Evolutionary conservation across 2,329 filamentous ascomycete genomes (phyloP), one percentile per base, ranked within the genome.

Genomic region (Ilyonectria mors-panacis): DNA sequence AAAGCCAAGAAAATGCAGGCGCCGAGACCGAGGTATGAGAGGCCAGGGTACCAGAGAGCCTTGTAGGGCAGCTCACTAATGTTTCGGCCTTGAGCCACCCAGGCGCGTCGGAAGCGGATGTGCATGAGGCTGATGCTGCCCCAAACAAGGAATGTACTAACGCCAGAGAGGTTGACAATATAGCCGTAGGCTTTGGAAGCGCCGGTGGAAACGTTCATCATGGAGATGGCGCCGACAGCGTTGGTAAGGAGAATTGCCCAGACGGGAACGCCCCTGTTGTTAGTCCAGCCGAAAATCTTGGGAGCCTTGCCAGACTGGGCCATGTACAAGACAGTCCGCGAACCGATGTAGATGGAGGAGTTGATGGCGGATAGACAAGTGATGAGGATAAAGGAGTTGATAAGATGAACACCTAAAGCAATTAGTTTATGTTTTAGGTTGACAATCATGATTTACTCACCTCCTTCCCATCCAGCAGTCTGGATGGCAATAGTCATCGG

Each of bases 351-450:
- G 68, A 95, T 92, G 9, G 91, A 92, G 59, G 88, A 90, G 80
- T 95, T 95, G 72, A 92, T 88, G 19, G 92, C 91, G 0, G 87
- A 91, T 42, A 94, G 83, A 62, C 92, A 92, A 13, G 92, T 93
- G 9, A 93, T 83, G 57, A 95, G 86, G 73, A 94, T 93, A 75
- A 94, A 91, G 44, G 90, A 91, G 71, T 95, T 95, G 82, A 95
- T 92, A 1, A 95, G 86, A 76, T 95, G 89, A 1, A 92, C 91
- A 39, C 80, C 79, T 81, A 21, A 2, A 26, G 6, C 17, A 19
- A 54, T 75, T 54, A 72, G 65, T 48, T 44, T 12, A 12, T 10
- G 47, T 19, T 21, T 30, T 15, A 4, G 15, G 19, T 7, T 17
- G 26, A 4, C 2, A 21, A 3, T 23, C 23, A 4, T 33, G 21